phyloP scores from a whole-genome alignment of 2,329 filamentous ascomycete species.

The Cladosporium colombiae region DNA sequence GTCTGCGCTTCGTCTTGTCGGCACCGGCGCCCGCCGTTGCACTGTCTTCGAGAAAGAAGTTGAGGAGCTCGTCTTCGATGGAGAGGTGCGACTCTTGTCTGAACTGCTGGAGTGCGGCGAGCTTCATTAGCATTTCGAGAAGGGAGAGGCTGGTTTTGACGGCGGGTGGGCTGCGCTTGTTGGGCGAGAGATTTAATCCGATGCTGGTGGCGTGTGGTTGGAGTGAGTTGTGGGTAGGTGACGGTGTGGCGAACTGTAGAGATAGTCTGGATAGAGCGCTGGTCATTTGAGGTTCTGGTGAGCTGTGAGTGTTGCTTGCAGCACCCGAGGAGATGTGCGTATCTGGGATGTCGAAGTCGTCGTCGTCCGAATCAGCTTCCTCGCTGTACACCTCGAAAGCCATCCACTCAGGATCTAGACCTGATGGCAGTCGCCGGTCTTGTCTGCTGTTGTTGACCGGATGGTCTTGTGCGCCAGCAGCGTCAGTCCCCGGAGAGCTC shows the following conservation, averaged over 20 bases:
- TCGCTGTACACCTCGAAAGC: slow-evolving; percentile 82
- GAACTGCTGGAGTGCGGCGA: slow-evolving; percentile 86
- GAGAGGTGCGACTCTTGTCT: slow-evolving; percentile 87
- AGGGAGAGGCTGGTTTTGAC: slow-evolving; percentile 73
- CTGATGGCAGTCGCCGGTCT: slow-evolving; percentile 64
- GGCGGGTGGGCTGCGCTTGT: slow-evolving; percentile 29
- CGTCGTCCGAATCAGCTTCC: slow-evolving; percentile 49
- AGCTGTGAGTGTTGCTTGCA: slow-evolving; percentile 27
- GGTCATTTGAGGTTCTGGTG: slow-evolving; percentile 45
- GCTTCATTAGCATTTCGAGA: slow-evolving; percentile 82
- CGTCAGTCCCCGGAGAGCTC: background rate
- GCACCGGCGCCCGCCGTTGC: slow-evolving; percentile 66
- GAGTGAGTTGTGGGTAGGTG: slow-evolving; percentile 33
- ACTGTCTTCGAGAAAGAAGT: slow-evolving; percentile 77
- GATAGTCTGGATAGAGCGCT: slow-evolving; percentile 51
- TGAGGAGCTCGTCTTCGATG: slow-evolving; percentile 84
- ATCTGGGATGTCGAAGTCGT: slow-evolving; percentile 42
- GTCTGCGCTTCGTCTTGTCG: slow-evolving; percentile 61
- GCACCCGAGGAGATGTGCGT: slow-evolving; percentile 23
- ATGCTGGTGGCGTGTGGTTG: slow-evolving; percentile 23
- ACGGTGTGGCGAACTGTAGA: slow-evolving; percentile 33
- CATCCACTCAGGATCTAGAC: slow-evolving; percentile 87
- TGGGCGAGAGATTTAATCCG: slow-evolving; percentile 38
- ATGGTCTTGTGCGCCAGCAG: background rate
- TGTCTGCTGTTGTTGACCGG: background rate